phyloP scores from a whole-genome alignment of 2,329 filamentous ascomycete species.

The Cordyceps tenuipes region DNA sequence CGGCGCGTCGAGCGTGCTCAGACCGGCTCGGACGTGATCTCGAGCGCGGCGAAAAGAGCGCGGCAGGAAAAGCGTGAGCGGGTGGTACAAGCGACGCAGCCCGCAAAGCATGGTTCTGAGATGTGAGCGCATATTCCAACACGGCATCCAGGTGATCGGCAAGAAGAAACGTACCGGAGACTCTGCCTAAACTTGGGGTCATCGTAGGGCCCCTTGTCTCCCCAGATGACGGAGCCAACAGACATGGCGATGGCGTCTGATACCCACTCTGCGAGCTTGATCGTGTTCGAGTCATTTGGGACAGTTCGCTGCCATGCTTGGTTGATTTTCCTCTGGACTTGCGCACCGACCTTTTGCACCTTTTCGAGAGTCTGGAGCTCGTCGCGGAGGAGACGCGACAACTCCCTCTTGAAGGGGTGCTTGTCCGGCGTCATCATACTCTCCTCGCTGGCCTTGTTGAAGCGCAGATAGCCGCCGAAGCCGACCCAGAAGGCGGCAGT shows the following conservation, averaged over 20 bases:
- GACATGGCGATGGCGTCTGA: conserved; percentile 1
- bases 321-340: conserved; percentile 1
- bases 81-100: not conserved
- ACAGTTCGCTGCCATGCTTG: conserved; percentile 2
- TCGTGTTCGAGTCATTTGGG: not conserved
- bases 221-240: conserved; percentile 5
- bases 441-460: conserved; percentile 9
- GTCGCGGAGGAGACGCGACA: conserved; percentile 5
- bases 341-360: not conserved
- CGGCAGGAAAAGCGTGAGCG: conserved; percentile 4
- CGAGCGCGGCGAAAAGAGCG: not conserved
- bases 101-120: conserved; percentile 3
- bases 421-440: conserved; percentile 9
- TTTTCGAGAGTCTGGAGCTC: conserved; percentile 5
- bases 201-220: conserved; percentile 4
- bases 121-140: not conserved
- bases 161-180: not conserved
- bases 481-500: conserved; percentile 7
- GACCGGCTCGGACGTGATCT: conserved; percentile 2
- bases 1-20: conserved; percentile 2
- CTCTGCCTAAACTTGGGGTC: conserved; percentile 2
- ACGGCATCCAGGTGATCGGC: not conserved
- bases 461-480: conserved; percentile 5
- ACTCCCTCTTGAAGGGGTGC: conserved; percentile 9
- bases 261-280: conserved; percentile 1